A percentile compares a stretch with the other conserved stretches of the same genome.
These are phyloP conservation scores for Claviceps arundinis DNA, from an alignment of 2,329 filamentous ascomycete genomes.

Conservation along the genomic window DNA sequence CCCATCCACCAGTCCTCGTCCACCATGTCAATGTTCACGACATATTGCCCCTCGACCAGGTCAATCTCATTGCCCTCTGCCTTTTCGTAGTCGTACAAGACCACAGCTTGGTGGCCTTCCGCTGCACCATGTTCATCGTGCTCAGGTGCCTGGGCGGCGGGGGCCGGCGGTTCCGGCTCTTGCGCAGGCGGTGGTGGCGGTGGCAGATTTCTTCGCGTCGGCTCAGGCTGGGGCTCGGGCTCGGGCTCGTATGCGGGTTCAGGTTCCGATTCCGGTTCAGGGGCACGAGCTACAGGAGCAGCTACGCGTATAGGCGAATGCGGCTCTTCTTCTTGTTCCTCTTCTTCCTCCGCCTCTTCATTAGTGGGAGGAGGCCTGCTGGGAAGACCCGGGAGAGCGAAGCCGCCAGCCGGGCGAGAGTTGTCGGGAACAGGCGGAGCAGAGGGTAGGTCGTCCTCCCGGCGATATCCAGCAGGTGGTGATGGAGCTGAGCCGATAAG, in stretches of 20 bases:
- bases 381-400: conserved; percentile 68
- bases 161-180: conserved; percentile 35
- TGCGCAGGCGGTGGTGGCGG: conserved; percentile 51
- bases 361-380: conserved; percentile 42
- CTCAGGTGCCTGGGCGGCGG: conserved; percentile 13
- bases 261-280: conserved; percentile 29
- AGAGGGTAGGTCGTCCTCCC: conserved; percentile 27
- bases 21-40: conserved; percentile 91
- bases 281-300: conserved; percentile 63
- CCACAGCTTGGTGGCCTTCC: conserved; percentile 58
- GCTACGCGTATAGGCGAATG: conserved; percentile 71
- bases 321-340: conserved; percentile 40
- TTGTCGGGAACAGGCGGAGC: conserved; percentile 38
- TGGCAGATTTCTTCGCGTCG: conserved; percentile 37
- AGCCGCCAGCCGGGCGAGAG: conserved; percentile 59
- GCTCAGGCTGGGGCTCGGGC: conserved; percentile 33
- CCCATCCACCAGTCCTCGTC: conserved; percentile 99
- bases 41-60: conserved; percentile 72
- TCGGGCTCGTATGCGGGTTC: conserved; percentile 21
- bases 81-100: conserved; percentile 94
- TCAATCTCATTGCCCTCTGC: conserved; percentile 96
- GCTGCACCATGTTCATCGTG: conserved; percentile 17
- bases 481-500: conserved; percentile 46
- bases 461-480: conserved; percentile 20
- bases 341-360: conserved; percentile 26